Percentiles rank a stretch among this genome's conserved stretches.
Evolutionary conservation across 2,329 filamentous ascomycete genomes (phyloP).

Genomic region (Fusarium sp.): DNA sequence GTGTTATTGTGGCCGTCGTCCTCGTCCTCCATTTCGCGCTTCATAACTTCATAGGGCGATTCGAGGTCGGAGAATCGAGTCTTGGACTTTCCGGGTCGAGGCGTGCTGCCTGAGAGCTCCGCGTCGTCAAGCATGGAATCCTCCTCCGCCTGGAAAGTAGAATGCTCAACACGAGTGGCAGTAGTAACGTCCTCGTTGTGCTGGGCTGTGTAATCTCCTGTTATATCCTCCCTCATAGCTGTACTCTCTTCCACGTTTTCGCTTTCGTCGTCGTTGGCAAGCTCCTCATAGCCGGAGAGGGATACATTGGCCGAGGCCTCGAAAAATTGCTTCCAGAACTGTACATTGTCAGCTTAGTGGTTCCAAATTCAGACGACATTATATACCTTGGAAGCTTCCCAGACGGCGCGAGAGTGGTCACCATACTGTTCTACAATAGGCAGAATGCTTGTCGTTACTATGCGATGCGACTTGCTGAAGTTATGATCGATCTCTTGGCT

Average conservation of each 20-base stretch:
- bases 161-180: slow-evolving; percentile 52
- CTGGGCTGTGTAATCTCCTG: slow-evolving; percentile 61
- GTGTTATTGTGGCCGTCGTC: slow-evolving; percentile 57
- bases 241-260: slow-evolving; percentile 64
- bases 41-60: slow-evolving; percentile 81
- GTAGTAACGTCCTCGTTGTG: slow-evolving; percentile 54
- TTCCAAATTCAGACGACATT: accelerated
- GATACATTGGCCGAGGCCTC: slow-evolving; percentile 98
- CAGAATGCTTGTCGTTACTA: slow-evolving; percentile 92
- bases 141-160: slow-evolving; percentile 64
- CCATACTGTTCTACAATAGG: slow-evolving; percentile 96
- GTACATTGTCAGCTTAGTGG: slow-evolving; percentile 16
- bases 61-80: slow-evolving; percentile 73
- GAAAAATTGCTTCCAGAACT: slow-evolving; percentile 99
- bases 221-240: slow-evolving; percentile 67
- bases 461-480: slow-evolving; percentile 95
- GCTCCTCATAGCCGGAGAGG: slow-evolving; percentile 92
- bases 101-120: slow-evolving; percentile 75
- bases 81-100: slow-evolving; percentile 65
- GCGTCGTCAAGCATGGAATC: slow-evolving; percentile 77
- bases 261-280: slow-evolving; percentile 74
- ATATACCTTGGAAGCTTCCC: slow-evolving; percentile 91
- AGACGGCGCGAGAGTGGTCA: slow-evolving; percentile 91
- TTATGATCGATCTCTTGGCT: slow-evolving; percentile 95
- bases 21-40: slow-evolving; percentile 71